Evolutionary conservation across 306 rosid genomes (phyloP).

Genomic region (Dalbergia oliveri): DNA sequence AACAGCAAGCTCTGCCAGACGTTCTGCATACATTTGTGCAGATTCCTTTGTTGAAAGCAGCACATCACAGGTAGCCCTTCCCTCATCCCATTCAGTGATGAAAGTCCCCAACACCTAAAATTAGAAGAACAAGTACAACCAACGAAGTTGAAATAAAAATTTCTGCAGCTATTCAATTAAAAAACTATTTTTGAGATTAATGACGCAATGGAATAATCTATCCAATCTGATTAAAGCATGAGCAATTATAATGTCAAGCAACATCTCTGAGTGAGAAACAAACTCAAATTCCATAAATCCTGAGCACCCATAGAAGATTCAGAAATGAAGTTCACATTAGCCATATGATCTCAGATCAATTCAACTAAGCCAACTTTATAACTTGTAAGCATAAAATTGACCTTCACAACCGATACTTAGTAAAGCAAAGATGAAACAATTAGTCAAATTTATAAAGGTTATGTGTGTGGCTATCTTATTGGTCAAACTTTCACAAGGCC

Average conservation of each 20-base stretch:
- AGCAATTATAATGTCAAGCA: conserved; percentile 5
- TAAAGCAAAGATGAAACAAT: not conserved
- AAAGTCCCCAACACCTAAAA: conserved; percentile 92
- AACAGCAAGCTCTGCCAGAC: conserved; percentile 77
- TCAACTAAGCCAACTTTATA: not conserved
- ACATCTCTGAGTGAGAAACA: conserved; percentile 25
- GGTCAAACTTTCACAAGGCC: not conserved
- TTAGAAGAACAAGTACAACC: conserved; percentile 32
- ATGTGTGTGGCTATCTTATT: too few relatives aligned
- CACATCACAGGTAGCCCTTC: conserved; percentile 58
- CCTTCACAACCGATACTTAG: not conserved
- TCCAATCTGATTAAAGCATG: conserved; percentile 23
- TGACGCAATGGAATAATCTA: conserved; percentile 3
- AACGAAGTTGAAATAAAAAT: conserved; percentile 18
- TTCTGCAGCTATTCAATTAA: not conserved
- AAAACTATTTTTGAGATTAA: not conserved
- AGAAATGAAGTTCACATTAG: conserved; percentile 1
- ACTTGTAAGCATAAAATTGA: not conserved
- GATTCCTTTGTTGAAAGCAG: conserved; percentile 77
- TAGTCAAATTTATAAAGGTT: too few relatives aligned
- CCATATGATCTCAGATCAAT: conserved; percentile 17
- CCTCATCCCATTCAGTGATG: conserved; percentile 87
- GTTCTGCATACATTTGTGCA: conserved; percentile 84
- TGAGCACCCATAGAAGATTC: conserved; percentile 9
- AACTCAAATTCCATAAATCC: conserved; percentile 21